Conservation (phyloP, 2,329 filamentous ascomycete species). For the Nemania diffusa region DNA sequence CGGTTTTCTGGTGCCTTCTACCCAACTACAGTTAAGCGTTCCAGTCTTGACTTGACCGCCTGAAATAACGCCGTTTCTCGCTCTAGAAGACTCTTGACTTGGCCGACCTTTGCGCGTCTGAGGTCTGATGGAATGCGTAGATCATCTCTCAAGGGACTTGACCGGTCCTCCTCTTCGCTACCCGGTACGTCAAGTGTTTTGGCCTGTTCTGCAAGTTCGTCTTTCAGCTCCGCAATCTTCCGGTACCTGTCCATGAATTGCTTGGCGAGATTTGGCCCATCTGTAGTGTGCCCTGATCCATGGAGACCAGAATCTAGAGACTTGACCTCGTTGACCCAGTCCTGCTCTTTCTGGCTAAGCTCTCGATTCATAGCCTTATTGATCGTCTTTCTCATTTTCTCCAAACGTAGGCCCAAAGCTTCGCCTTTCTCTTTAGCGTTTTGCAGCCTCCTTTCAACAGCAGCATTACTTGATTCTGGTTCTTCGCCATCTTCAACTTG, state of each 20-base stretch:
- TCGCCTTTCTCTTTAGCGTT: conserved; percentile 59
- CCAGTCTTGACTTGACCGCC: conserved; percentile 70
- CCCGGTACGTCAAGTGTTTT: conserved; percentile 53
- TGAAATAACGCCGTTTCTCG: conserved; percentile 75
- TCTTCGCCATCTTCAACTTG: conserved; percentile 60
- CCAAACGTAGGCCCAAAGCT: conserved; percentile 62
- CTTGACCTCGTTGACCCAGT: conserved; percentile 59
- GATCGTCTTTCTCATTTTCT: conserved; percentile 56
- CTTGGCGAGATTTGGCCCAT: conserved; percentile 55
- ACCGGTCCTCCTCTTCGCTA: conserved; percentile 45
- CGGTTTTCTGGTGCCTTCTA: conserved; percentile 36
- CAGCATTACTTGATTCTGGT: conserved; percentile 63
- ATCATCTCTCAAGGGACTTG: conserved; percentile 52
- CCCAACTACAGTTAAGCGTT: conserved; percentile 59
- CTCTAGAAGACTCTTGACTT: conserved; percentile 72
- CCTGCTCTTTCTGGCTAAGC: conserved; percentile 70
- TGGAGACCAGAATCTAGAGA: conserved; percentile 55
- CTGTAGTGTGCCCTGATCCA: conserved; percentile 48
- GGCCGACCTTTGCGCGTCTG: conserved; percentile 69
- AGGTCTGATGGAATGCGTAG: conserved; percentile 69
- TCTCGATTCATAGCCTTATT: conserved; percentile 60
- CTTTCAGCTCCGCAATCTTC: conserved; percentile 64
- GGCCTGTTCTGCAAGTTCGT: conserved; percentile 64
- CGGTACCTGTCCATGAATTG: conserved; percentile 67
- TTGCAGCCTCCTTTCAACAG: conserved; percentile 65